phyloP scores from a whole-genome alignment of 1,139 yeast species.

The Geotrichum citri-aurantii region DNA sequence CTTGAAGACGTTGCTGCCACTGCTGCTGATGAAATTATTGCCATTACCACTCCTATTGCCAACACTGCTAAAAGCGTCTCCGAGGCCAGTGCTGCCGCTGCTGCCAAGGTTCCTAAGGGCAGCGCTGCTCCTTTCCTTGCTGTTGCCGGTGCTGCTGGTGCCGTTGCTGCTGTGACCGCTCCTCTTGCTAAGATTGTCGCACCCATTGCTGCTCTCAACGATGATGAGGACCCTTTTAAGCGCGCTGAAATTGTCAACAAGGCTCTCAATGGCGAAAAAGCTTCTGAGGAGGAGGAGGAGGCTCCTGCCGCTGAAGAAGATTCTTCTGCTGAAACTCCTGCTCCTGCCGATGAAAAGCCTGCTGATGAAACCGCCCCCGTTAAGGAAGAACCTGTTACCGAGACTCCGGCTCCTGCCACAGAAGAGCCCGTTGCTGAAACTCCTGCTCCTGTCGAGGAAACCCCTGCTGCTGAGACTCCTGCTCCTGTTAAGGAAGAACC shows the following conservation, averaged over 20 bases:
- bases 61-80: slow-evolving; percentile 6
- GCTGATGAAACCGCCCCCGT: neutral
- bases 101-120: slow-evolving; percentile 11
- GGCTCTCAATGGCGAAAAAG: slow-evolving; percentile 1
- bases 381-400: neutral
- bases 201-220: slow-evolving; percentile 15
- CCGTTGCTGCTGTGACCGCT: slow-evolving; percentile 11
- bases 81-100: slow-evolving; percentile 14
- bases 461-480: slow-evolving; percentile 1
- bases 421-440: neutral
- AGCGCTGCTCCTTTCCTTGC: slow-evolving; percentile 15
- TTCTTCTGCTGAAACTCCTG: neutral
- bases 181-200: slow-evolving; percentile 14
- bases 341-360: neutral
- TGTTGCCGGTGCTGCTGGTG: slow-evolving; percentile 15
- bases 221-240: slow-evolving; percentile 9
- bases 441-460: slow-evolving; percentile 5
- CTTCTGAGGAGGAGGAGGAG: neutral
- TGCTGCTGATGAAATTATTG: slow-evolving; percentile 15
- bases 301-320: slow-evolving; percentile 6
- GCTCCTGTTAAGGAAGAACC: slow-evolving; percentile 3
- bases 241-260: slow-evolving; percentile 10
- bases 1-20: slow-evolving; percentile 13
- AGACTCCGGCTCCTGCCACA: neutral
- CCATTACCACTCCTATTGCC: slow-evolving; percentile 15